Percentiles rank a stretch among this genome's conserved stretches.
Evolutionary conservation across 2,329 filamentous ascomycete genomes (phyloP).

Genomic region (Periconia sp.): DNA sequence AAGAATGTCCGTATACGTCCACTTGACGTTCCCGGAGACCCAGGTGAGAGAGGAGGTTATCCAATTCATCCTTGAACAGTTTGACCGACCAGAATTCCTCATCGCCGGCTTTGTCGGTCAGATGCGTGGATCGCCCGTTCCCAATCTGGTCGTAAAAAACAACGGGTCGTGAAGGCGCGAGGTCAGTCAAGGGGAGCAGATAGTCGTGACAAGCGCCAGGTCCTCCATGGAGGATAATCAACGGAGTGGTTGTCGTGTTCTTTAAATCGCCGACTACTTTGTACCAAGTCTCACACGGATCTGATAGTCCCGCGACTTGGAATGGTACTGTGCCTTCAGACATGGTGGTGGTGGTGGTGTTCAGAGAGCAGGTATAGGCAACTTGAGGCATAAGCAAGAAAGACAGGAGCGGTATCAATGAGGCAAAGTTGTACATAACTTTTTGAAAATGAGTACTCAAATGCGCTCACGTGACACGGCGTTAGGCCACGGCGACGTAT

Average conservation of each 20-base stretch:
- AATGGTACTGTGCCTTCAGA: not conserved
- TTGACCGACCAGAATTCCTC: slow-evolving; percentile 51
- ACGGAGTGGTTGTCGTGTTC: not conserved
- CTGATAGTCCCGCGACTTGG: not conserved
- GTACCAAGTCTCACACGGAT: slow-evolving; percentile 36
- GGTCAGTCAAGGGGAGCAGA: slow-evolving; percentile 40
- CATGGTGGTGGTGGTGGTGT: not conserved
- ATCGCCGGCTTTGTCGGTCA: slow-evolving; percentile 50
- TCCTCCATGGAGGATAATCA: slow-evolving; percentile 43
- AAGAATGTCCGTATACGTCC: slow-evolving; percentile 54
- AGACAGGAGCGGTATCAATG: no score
- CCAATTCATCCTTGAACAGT: slow-evolving; percentile 54
- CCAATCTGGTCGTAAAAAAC: slow-evolving; percentile 60
- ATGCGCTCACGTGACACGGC: no score
- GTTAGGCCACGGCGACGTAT: no score
- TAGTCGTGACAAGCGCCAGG: slow-evolving; percentile 37
- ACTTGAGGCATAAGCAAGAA: no score
- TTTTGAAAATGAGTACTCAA: no score
- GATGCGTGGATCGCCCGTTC: slow-evolving; percentile 52
- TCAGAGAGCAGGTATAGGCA: no score
- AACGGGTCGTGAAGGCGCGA: slow-evolving; percentile 48
- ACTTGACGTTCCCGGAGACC: slow-evolving; percentile 40
- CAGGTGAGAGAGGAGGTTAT: slow-evolving; percentile 50
- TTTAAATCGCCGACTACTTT: slow-evolving; percentile 33
- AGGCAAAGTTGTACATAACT: no score